Evolutionary conservation across 371 early-diverging fungal genomes (phyloP).

Genomic region (Mucor lusitanicus): DNA sequence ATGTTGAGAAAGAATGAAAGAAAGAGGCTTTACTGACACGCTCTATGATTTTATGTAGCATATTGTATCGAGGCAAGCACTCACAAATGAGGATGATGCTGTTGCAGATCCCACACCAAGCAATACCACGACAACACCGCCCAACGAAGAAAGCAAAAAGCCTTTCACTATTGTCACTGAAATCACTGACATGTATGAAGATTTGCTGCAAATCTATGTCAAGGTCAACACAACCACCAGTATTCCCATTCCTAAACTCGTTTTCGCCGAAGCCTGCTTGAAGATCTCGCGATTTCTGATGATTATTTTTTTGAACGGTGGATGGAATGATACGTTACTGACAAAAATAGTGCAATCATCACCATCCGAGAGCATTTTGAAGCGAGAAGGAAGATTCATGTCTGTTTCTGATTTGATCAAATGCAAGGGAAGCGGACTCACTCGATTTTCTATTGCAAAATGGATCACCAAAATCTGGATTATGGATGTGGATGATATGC

Average conservation of each 20-base stretch:
- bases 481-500: conserved; percentile 55
- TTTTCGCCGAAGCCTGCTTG: conserved; percentile 52
- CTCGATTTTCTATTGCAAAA: conserved; percentile 58
- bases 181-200: conserved; percentile 56
- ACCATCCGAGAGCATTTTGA: neutral
- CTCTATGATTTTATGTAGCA: conserved; percentile 3
- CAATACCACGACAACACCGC: neutral
- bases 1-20: neutral
- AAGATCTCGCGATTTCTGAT: conserved; percentile 48
- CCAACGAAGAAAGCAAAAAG: conserved; percentile 10
- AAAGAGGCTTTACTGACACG: neutral
- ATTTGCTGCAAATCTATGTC: conserved; percentile 44
- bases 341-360: conserved; percentile 15
- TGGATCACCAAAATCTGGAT: conserved; percentile 66
- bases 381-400: conserved; percentile 10
- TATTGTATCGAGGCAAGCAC: conserved; percentile 18
- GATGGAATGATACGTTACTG: conserved; percentile 37
- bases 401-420: conserved; percentile 12
- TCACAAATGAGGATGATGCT: conserved; percentile 4
- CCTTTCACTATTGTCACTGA: conserved; percentile 28
- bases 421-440: conserved; percentile 25
- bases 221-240: conserved; percentile 45
- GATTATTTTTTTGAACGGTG: conserved; percentile 33
- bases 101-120: neutral
- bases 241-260: conserved; percentile 28